Percentiles rank a stretch among this genome's conserved stretches.
Evolutionary conservation across 805 yeast genomes (phyloP).

Genomic region (Cyberlindnera bimundalis): DNA sequence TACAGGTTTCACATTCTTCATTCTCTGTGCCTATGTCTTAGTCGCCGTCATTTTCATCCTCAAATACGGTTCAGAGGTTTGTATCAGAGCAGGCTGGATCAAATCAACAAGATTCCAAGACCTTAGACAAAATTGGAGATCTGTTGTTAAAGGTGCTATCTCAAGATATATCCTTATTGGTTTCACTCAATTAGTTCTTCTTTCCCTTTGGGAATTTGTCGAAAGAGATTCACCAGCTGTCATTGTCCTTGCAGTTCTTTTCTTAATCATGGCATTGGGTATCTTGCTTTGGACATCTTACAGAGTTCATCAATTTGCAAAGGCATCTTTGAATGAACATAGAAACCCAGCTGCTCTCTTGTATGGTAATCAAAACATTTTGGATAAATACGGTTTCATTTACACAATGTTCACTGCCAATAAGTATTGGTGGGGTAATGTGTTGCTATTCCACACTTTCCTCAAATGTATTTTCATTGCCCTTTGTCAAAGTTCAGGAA

Average conservation of each 20-base stretch:
- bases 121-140: slow-evolving; percentile 53
- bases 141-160: slow-evolving; percentile 71
- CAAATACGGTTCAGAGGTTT: slow-evolving; percentile 48
- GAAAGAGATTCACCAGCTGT: slow-evolving; percentile 84
- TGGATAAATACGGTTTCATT: slow-evolving; percentile 81
- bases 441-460: slow-evolving; percentile 56
- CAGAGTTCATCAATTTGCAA: slow-evolving; percentile 63
- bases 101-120: slow-evolving; percentile 43
- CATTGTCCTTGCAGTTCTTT: slow-evolving; percentile 72
- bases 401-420: slow-evolving; percentile 85
- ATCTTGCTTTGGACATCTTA: slow-evolving; percentile 63
- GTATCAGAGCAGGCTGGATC: slow-evolving; percentile 46
- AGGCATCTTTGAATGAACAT: slow-evolving; percentile 51
- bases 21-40: slow-evolving; percentile 70
- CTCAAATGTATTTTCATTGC: slow-evolving; percentile 72
- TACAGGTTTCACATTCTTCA: slow-evolving; percentile 85
- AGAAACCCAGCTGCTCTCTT: slow-evolving; percentile 85
- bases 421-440: slow-evolving; percentile 79
- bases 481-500: slow-evolving; percentile 77
- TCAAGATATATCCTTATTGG: slow-evolving; percentile 81
- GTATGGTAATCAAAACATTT: slow-evolving; percentile 70
- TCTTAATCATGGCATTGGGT: slow-evolving; percentile 57
- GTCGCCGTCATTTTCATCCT: slow-evolving; percentile 55
- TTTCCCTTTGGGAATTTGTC: slow-evolving; percentile 86
- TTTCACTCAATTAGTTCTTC: slow-evolving; percentile 72